Percentiles rank a stretch among this genome's conserved stretches.
Evolutionary conservation across 352 stramenopile genomes (phyloP).

Genomic region (Peronospora belbahrii): DNA sequence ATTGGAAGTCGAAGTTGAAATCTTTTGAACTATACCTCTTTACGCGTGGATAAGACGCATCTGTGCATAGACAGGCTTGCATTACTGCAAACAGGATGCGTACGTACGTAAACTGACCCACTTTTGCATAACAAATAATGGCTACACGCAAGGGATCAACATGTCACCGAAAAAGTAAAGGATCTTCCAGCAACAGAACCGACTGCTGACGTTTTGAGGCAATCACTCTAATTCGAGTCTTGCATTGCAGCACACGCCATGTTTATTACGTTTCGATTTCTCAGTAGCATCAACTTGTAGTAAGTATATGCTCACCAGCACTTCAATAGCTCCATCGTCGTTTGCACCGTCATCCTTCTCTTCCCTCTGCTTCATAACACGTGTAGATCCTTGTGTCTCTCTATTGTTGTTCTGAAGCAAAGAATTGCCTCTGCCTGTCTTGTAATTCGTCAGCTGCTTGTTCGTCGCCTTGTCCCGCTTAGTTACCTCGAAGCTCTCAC

Average conservation of each 20-base stretch:
- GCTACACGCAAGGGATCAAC: no score
- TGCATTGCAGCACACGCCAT: slow-evolving; percentile 9
- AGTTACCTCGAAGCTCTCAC: slow-evolving; percentile 53
- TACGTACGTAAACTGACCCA: no score
- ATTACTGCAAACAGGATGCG: no score
- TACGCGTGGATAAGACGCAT: no score
- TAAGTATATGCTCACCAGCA: slow-evolving; percentile 31
- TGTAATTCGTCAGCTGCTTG: slow-evolving; percentile 3
- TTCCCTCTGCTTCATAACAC: slow-evolving; percentile 60
- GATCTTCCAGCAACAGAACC: no score
- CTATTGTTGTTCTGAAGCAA: slow-evolving; percentile 49
- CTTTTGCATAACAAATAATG: no score
- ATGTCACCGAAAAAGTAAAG: no score
- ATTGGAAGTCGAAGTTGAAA: no score
- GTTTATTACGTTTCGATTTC: neutral
- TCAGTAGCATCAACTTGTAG: neutral
- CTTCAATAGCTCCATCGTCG: slow-evolving; percentile 17
- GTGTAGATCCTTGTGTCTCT: slow-evolving; percentile 24
- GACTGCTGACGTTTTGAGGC: slow-evolving; percentile 41
- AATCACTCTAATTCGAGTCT: slow-evolving; percentile 68
- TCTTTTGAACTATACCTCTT: no score
- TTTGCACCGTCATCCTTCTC: slow-evolving; percentile 38
- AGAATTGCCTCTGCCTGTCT: slow-evolving; percentile 46
- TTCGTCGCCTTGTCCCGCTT: slow-evolving; percentile 17
- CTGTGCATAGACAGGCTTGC: no score